A percentile compares a stretch with the other conserved stretches of the same genome.
Evolutionary conservation across 140 eudicot species (phyloP).

Genomic region (Bidens hawaiensis): DNA sequence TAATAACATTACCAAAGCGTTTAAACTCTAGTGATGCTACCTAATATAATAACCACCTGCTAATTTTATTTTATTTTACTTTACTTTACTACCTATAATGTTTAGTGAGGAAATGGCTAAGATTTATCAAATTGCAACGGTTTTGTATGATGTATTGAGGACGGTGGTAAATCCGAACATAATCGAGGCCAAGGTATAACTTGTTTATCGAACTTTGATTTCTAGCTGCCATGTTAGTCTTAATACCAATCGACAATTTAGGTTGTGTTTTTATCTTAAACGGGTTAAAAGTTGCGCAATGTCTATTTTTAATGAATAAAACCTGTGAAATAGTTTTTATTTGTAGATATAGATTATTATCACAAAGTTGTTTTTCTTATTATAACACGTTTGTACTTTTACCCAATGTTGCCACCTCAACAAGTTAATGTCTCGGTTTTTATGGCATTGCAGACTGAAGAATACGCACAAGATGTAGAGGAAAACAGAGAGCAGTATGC

Average conservation of each 20-base stretch:
- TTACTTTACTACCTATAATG: slow-evolving; percentile 11
- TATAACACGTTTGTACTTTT: background rate
- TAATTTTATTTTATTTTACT: slow-evolving; percentile 11
- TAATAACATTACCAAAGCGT: background rate
- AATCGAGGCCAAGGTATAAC: slow-evolving; percentile 60
- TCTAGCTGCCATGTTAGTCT: slow-evolving; percentile 10
- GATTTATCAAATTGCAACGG: slow-evolving; percentile 85
- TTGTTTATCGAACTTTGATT: background rate
- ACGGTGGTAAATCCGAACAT: slow-evolving; percentile 69
- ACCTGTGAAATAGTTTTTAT: background rate
- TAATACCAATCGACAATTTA: background rate
- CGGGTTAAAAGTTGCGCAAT: background rate
- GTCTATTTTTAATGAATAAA: background rate
- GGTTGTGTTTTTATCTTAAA: slow-evolving; percentile 4
- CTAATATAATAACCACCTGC: background rate
- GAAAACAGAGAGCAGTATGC: slow-evolving; percentile 70
- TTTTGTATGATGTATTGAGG: slow-evolving; percentile 77
- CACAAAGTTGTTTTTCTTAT: background rate
- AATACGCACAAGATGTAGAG: slow-evolving; percentile 80
- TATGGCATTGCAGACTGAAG: slow-evolving; percentile 50
- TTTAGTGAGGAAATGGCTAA: slow-evolving; percentile 94
- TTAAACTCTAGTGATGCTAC: background rate
- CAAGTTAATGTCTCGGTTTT: background rate
- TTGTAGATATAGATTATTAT: background rate
- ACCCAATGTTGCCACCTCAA: background rate